Evolutionary conservation across 352 stramenopile species (phyloP), one percentile per base, ranked within the genome.

Genomic region (Hyaloperonospora brassicae): DNA sequence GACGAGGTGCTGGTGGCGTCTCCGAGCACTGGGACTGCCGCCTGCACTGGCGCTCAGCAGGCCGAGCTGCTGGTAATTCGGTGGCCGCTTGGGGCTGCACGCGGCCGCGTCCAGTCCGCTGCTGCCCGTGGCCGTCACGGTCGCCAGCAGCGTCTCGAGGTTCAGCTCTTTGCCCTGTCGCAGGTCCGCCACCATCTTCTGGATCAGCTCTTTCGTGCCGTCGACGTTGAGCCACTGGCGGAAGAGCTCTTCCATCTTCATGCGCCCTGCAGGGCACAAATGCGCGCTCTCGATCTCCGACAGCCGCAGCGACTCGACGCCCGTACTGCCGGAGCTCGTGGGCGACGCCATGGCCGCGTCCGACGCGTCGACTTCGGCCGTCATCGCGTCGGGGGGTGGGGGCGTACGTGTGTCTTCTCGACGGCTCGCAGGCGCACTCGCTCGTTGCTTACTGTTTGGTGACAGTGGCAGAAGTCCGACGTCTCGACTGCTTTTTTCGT

Each of bases 221-320:
- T 93, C 83, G 21, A 89, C 72, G 48, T 86, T 90, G n/a, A 93
- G 77, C 80, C 81, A 93, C 59, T 89, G 79, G 25, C 80, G 77
- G 53, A 91, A 93, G 3, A 93, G 68, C 52, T 93, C 80, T 59
- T 93, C 83, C 83, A 93, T 90, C 66, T 93, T 93, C 68, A 88
- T 79, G 49, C 83, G 75, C 3, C 74, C 83, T 14, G 77, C 87
- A 3, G 79, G 79, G 47, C 78, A 93, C 61, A 88, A 39, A 41
- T 90, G 77, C 45, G 81, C 78, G 52, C 68, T 87, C 59, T 91
- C 81, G 53, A 91, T 89, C 65, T 91, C 81, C 40, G 81, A 87
- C 59, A 91, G 68, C 24, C 79, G 79, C 27, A 89, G 65, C 42
- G 73, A 69, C 34, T 86, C 75, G 22, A 64, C 64, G 36, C 60